A percentile compares a stretch with the other conserved stretches of the same genome.
Conservation (phyloP, 1,284 basidiomycete species). For the Leccinum subrobustum region DNA sequence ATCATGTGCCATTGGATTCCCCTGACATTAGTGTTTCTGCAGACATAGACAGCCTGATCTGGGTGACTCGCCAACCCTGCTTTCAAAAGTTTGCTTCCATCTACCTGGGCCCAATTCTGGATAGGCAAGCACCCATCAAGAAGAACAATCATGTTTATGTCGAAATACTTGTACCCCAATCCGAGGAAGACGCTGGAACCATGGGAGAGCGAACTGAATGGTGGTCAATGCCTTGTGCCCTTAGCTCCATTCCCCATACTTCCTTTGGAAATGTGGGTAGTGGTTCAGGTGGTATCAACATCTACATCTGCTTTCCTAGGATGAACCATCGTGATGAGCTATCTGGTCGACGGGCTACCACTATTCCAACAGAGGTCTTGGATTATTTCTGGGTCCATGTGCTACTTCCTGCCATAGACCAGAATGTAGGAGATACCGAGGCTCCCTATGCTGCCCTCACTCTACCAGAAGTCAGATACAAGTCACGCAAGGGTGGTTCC, state of each 20-base stretch:
- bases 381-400: constrained; percentile 10
- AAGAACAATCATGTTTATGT: no score
- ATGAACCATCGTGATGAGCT: constrained; percentile 16
- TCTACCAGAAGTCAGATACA: constrained; percentile 2
- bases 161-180: no score
- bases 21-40: not conserved
- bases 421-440: not conserved
- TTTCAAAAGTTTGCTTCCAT: not conserved
- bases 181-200: no score
- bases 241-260: no score
- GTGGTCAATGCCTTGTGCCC: no score
- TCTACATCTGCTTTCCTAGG: constrained; percentile 11
- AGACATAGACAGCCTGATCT: not conserved
- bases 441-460: not conserved
- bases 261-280: no score
- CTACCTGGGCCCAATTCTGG: no score
- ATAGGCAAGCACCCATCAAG: no score
- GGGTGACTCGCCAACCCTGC: not conserved
- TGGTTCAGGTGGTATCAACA: no score
- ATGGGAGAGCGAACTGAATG: no score
- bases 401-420: constrained; percentile 9
- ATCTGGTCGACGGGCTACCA: not conserved
- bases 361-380: constrained; percentile 8
- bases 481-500: not conserved
- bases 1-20: not conserved